Evolutionary conservation across 148 eudicot genomes (phyloP).

Genomic region (Rhododendron mucronatum): DNA sequence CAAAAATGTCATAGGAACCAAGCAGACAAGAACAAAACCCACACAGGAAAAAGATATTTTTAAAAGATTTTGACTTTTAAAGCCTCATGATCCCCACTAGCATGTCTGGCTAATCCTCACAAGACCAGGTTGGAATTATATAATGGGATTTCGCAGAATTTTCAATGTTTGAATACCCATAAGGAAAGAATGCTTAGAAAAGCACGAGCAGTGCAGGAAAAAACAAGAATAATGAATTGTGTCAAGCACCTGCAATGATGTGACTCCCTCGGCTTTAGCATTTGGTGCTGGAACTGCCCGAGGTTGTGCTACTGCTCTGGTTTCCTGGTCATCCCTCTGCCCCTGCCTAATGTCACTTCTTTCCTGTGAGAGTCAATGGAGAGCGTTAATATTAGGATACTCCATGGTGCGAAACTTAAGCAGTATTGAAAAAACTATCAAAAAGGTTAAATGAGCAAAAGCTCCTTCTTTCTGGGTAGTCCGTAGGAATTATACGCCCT

Average conservation of each 20-base stretch:
- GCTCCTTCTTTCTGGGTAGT: neutral
- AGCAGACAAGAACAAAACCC: neutral
- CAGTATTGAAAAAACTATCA: neutral
- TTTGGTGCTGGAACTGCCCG: constrained; percentile 47
- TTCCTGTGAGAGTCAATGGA: constrained; percentile 33
- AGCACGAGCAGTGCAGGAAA: neutral
- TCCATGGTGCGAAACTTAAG: neutral
- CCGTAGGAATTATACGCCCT: neutral
- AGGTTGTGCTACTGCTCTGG: constrained; percentile 35
- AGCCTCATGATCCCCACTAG: neutral
- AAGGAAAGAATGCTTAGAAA: neutral
- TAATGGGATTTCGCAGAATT: neutral
- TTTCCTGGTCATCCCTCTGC: constrained; percentile 30
- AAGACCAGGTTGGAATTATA: neutral
- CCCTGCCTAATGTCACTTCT: constrained; percentile 36
- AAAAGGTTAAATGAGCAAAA: neutral
- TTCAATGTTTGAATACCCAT: neutral
- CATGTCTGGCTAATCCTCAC: neutral
- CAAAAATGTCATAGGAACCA: neutral
- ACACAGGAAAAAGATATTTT: neutral
- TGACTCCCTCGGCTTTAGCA: constrained; percentile 50
- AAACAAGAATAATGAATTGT: neutral
- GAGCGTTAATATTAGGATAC: neutral
- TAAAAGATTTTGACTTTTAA: neutral
- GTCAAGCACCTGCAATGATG: constrained; percentile 53